Evolutionary conservation across 2,329 filamentous ascomycete species (phyloP).

Genomic region (Botrytis fragariae): DNA sequence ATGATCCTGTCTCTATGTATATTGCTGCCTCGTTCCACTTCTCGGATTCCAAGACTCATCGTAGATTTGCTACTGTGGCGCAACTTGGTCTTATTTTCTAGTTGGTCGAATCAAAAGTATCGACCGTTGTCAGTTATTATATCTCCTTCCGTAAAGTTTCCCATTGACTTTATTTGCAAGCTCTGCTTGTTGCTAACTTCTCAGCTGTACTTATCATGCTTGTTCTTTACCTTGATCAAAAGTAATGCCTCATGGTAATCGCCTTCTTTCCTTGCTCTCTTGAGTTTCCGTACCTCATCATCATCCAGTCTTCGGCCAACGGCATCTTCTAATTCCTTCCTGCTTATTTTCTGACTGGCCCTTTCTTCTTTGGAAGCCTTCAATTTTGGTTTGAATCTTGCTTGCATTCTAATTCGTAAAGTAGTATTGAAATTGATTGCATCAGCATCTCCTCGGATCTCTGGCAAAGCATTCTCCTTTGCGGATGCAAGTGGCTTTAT

Average conservation of each 20-base stretch:
- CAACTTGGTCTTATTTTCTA: too few relatives aligned
- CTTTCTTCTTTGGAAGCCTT: slow-evolving; percentile 80
- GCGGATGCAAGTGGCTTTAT: slow-evolving; percentile 52
- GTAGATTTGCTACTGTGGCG: background rate
- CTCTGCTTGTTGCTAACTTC: background rate
- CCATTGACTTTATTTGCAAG: background rate
- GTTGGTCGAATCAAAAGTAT: background rate
- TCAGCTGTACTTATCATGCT: slow-evolving; percentile 80
- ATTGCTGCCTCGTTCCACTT: background rate
- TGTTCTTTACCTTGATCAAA: slow-evolving; percentile 85
- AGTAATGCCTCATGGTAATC: slow-evolving; percentile 86
- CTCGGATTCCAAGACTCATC: background rate
- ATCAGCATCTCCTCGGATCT: slow-evolving; percentile 75
- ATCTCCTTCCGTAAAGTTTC: background rate
- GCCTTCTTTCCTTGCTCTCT: slow-evolving; percentile 79
- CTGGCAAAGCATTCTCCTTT: slow-evolving; percentile 51
- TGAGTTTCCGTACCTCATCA: slow-evolving; percentile 80
- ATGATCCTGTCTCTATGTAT: background rate
- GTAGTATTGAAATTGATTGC: slow-evolving; percentile 66
- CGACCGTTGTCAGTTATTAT: slow-evolving; percentile 2
- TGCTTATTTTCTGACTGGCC: slow-evolving; percentile 79
- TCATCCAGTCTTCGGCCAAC: slow-evolving; percentile 76
- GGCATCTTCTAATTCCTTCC: slow-evolving; percentile 78
- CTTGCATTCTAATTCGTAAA: slow-evolving; percentile 87
- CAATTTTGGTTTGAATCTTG: slow-evolving; percentile 82